Base-by-base conservation (phyloP, 257 asterid species). In the Cynanchum wilfordii region DNA sequence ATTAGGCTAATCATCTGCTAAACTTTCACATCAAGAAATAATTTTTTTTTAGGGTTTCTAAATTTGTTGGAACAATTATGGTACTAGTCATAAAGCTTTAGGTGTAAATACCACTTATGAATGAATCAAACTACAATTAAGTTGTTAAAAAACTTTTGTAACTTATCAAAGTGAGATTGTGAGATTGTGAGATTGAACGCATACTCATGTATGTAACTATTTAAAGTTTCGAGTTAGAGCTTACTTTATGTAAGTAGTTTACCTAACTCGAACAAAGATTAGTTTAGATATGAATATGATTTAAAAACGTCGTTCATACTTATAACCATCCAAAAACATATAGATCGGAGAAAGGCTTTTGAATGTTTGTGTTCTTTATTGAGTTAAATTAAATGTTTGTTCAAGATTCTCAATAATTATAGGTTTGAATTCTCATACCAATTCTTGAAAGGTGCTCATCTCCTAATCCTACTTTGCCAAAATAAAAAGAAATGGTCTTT, bases 1-100 rank as follows among this genome's bases (percentile, higher is more conserved):
- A 44, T 29, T 27, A 67, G 69, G 17, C 50, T 66, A 75, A 54
- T 29, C 68, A 56, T 29, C 60, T 17, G 59, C 50, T 56, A 56
- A 75, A 66, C 69, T 56, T 56, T 67, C 73, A 75, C 60, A 56
- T 75, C 78, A 44, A 10, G 36, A 30, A 66, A 49, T 74, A 38
- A 52, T 74, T 40, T 33, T 33, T 30, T 30, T 33, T 25, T 40
- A 12, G 44, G 78, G 47, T 56, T 74, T 5, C 56, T 40, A 47
- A 50, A 50, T 27, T 15, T 45, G 42, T 30, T 38, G 27, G 75
- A 71, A 49, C 25, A 72, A 45, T 29, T 59, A 59, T 25, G 44
- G 51, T 47, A 22, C 51, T 56, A 38, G 6, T 29, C 11, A 11
- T 63, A 15, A 60, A 38, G 36, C 54, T 29, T 73, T 47, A 12